Base-by-base conservation (phyloP, 345 rosid species). In the Sonneratia caseolaris region DNA sequence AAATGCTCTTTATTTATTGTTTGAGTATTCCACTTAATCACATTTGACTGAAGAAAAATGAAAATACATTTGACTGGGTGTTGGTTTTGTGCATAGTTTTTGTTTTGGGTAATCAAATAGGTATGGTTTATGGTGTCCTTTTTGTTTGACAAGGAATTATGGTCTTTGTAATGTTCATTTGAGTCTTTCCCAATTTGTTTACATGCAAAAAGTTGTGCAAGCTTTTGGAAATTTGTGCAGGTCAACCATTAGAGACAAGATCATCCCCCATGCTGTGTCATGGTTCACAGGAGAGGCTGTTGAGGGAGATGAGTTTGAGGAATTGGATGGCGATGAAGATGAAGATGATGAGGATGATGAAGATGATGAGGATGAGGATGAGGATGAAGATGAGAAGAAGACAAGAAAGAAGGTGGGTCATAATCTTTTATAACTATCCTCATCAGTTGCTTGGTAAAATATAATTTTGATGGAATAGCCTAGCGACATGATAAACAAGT, bases 321-420 rank as follows among this genome's bases (percentile, higher is more conserved):
- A 69, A 27, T 80, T 79, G 6, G 83, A 67, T 32, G 75, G 78
- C 22, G 96, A 86, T 2, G 69, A 80, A n/a, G 97, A 85, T 0
- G 92, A 85, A 0, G 92, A 81, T 0, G 91, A 84, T 0, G 87
- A 84, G 0, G 92, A 86, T 0, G 79, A 53, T 0, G 90, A 83
- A 0, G 85, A 73, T 0, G 92, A 92, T 0, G 91, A 84, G 0
- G 92, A 87, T 0, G 92, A 84, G 0, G 97, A 87, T 0, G 97
- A 91, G 0, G 97, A 90, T 0, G 93, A 88, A 0, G 95, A 89
- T 0, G 97, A 85, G 89, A 86, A 0, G 86, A 90, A 8, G 89
- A 85, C 0, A 85, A 82, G 6, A 86, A 42, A 42, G 45, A 82
- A 70, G 82, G 66, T 53, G 6, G 7, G 59, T 21, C 14, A 16